Conservation (phyloP, 768 basidiomycete species). For the Rhodotorula sphaerocarpa region DNA sequence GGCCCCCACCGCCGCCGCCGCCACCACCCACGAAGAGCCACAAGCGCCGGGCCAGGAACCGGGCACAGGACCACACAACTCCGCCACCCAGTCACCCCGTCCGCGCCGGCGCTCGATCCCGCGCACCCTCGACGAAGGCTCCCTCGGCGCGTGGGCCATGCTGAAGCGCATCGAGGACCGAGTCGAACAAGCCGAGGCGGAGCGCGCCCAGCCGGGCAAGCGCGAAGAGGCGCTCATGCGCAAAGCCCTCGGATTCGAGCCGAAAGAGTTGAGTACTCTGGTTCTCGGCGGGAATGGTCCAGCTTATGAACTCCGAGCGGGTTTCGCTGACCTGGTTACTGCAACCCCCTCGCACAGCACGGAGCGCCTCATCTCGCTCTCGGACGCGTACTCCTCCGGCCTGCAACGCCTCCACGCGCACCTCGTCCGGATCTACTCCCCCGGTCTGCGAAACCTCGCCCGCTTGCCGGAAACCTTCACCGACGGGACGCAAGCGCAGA, state of each 20-base stretch:
- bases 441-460: slow-evolving; percentile 16
- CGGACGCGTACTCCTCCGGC: slow-evolving; percentile 16
- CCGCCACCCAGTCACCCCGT: too few species aligned
- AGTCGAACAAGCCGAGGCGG: not conserved
- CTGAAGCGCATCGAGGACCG: slow-evolving; percentile 16
- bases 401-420: slow-evolving; percentile 32
- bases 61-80: too few species aligned
- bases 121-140: not conserved
- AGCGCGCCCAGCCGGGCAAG: not conserved
- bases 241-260: slow-evolving; percentile 16
- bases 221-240: slow-evolving; percentile 14
- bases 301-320: not conserved
- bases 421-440: slow-evolving; percentile 34
- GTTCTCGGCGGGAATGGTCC: not conserved
- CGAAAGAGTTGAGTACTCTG: slow-evolving; percentile 7
- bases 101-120: too few species aligned
- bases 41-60: too few species aligned
- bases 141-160: slow-evolving; percentile 17
- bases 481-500: slow-evolving; percentile 28
- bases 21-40: too few species aligned
- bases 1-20: too few species aligned
- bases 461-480: slow-evolving; percentile 21
- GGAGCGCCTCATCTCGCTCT: slow-evolving; percentile 28
- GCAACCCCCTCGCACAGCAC: slow-evolving; percentile 11
- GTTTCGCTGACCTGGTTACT: not conserved